A percentile compares a stretch with the other conserved stretches of the same genome.
phyloP scores from a whole-genome alignment of 345 rosid species.

The Eucalyptus marginata region DNA sequence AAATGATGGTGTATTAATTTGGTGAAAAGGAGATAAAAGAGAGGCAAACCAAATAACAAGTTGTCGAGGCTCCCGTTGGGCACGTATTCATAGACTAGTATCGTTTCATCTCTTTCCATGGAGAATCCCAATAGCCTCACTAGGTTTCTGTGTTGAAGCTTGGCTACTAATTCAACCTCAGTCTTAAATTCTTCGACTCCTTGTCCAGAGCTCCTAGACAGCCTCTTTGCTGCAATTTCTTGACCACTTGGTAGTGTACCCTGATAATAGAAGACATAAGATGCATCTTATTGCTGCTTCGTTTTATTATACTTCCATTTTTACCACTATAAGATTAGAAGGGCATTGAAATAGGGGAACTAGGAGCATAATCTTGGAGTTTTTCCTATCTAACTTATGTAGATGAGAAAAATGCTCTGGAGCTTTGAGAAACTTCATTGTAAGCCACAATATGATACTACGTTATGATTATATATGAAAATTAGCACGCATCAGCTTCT shows the following conservation, averaged over 20 bases:
- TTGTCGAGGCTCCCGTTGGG: slow-evolving; percentile 39
- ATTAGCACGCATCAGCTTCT: neutral
- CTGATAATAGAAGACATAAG: neutral
- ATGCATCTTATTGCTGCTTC: neutral
- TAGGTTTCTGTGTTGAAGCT: slow-evolving; percentile 44
- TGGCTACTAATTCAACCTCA: slow-evolving; percentile 29
- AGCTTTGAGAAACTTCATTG: neutral
- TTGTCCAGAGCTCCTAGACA: slow-evolving; percentile 28
- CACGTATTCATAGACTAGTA: slow-evolving; percentile 43
- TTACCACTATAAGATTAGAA: neutral
- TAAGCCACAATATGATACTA: neutral
- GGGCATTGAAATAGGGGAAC: slow-evolving; percentile 5
- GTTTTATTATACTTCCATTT: neutral
- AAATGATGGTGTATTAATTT: neutral
- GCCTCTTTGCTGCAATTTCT: slow-evolving; percentile 39
- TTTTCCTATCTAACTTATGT: neutral
- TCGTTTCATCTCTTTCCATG: slow-evolving; percentile 30
- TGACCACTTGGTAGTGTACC: slow-evolving; percentile 6
- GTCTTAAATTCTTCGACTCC: slow-evolving; percentile 41
- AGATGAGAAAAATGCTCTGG: neutral
- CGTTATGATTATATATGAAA: neutral
- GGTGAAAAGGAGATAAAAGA: neutral
- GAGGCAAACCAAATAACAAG: slow-evolving; percentile 25
- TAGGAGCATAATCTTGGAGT: slow-evolving; percentile 3
- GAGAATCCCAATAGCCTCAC: slow-evolving; percentile 41